Evolutionary conservation across 371 early-diverging fungal species (phyloP).

Genomic region (Mortierella sp.): DNA sequence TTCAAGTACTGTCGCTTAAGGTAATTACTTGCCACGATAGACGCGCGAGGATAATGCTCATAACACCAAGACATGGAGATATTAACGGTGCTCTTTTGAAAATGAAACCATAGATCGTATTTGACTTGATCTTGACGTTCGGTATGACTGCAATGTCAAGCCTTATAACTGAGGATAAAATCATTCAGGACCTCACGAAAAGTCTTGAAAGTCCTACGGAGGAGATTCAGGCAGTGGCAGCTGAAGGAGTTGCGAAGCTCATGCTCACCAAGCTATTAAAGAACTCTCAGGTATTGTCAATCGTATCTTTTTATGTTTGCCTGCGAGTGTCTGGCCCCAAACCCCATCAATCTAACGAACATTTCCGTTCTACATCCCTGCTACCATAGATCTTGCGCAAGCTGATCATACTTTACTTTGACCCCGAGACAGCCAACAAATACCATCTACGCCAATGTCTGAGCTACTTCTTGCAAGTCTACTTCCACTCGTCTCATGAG

Average conservation of each 20-base stretch:
- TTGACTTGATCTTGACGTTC: conserved; percentile 71
- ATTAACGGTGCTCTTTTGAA: neutral
- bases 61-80: conserved; percentile 52
- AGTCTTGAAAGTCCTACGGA: conserved; percentile 63
- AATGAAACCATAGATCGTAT: conserved; percentile 63
- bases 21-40: neutral
- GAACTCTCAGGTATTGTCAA: conserved; percentile 63
- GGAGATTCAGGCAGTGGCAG: conserved; percentile 68
- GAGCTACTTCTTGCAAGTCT: conserved; percentile 88
- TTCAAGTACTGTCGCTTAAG: conserved; percentile 37
- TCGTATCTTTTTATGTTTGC: neutral
- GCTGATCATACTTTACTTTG: conserved; percentile 83
- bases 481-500: conserved; percentile 75
- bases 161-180: conserved; percentile 54
- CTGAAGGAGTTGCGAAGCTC: conserved; percentile 75
- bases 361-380: neutral
- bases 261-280: conserved; percentile 69
- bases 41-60: conserved; percentile 41
- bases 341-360: neutral
- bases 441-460: conserved; percentile 83
- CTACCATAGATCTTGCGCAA: conserved; percentile 69
- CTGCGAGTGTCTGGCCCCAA: neutral
- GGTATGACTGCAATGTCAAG: conserved; percentile 61
- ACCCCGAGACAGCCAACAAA: conserved; percentile 73
- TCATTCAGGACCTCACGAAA: conserved; percentile 32